Base-by-base conservation (phyloP, 441 rosid genomes). In the Mallotus japonicus region DNA sequence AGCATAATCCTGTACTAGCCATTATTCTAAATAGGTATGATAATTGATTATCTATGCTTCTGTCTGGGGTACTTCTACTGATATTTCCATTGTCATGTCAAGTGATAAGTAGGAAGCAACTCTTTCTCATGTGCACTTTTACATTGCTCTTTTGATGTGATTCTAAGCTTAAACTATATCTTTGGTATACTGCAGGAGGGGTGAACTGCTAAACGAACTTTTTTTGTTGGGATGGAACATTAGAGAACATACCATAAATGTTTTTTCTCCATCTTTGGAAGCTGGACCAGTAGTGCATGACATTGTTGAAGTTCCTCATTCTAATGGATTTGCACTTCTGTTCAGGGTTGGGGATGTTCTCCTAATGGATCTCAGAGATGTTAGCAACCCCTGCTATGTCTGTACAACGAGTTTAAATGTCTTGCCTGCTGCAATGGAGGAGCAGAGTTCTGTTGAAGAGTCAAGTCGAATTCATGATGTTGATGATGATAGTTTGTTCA, bases 351-450 rank as follows among this genome's bases (percentile, higher is more conserved):
- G 99, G 78, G 99, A 95, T 88, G 94, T 78, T 55, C 93, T 95
- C 75, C 81, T 95, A 72, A 93, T 95, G 98, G 99, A 95, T 87
- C 94, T 95, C 68, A 88, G 92, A 76, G 95, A 95, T 87, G 86
- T 91, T 79, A 73, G 78, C 70, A 82, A 84, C 72, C 97, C 98
- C 57, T 79, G 80, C 79, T 90, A 90, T 83, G 83, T 93, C 60
- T 86, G 78, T 76, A 84, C 89, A 78, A 90, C 93, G 60, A 83
- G 87, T 82, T 85, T 95, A 68, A 88, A 84, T 81, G 81, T 84
- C 78, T 83, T 88, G 77, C 85, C 90, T 42, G 77, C 86, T 76
- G 73, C 89, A 58, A 75, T 85, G 73, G 94, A 86, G 79, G 97
- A 93, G 83, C 90, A 86, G 65, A 85, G 81, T 84, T 85, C 79